These are phyloP conservation scores for Amorphotheca resinae DNA, from an alignment of 495 filamentous ascomycete genomes.

Conservation along the genomic window DNA sequence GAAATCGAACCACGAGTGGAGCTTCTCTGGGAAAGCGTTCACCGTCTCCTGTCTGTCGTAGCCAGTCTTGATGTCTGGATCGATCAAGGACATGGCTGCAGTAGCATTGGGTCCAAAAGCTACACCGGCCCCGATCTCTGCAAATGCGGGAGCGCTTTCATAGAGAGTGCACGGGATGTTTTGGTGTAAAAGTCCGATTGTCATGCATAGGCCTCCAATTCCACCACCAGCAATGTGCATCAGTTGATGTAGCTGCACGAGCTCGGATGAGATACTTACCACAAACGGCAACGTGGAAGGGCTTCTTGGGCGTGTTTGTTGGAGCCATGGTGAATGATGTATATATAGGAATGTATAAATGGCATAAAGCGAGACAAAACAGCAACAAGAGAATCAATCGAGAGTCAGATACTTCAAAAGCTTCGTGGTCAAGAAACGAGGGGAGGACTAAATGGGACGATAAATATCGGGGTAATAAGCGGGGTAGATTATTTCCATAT, in stretches of 20 bases:
- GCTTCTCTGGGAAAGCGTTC: conserved; percentile 15
- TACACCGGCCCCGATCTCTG: conserved; percentile 42
- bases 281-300: conserved; percentile 18
- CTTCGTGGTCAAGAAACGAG: too few relatives aligned
- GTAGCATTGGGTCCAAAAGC: conserved; percentile 47
- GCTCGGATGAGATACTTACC: conserved; percentile 4
- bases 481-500: too few relatives aligned
- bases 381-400: not conserved
- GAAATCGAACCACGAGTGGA: conserved; percentile 21
- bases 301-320: conserved; percentile 13
- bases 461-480: too few relatives aligned
- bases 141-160: conserved; percentile 14
- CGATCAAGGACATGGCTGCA: conserved; percentile 40
- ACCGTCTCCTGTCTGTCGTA: conserved; percentile 18
- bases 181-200: conserved; percentile 18
- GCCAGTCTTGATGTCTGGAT: conserved; percentile 32
- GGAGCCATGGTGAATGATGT: conserved; percentile 14
- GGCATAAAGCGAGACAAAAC: not conserved
- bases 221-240: conserved; percentile 8
- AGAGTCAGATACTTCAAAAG: not conserved
- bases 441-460: too few relatives aligned
- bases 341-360: not conserved
- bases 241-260: not conserved
- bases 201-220: conserved; percentile 16
- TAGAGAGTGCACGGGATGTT: conserved; percentile 18